A percentile compares a stretch with the other conserved stretches of the same genome.
Conservation (phyloP, 345 rosid genomes). For the Hirschfeldia incana region DNA sequence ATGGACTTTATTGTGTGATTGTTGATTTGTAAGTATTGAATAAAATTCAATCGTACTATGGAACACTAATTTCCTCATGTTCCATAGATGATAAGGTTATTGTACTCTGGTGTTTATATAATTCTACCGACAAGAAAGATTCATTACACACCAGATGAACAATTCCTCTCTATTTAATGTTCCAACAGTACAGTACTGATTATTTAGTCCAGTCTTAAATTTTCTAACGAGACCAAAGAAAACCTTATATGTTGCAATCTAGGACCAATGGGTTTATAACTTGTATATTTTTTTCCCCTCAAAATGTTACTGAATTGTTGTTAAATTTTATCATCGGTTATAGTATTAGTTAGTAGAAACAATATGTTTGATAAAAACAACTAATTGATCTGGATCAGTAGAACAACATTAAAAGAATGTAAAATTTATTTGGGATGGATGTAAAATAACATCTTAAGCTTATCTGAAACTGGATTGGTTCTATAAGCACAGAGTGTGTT, state of each 20-base stretch:
- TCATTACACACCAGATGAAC: not conserved
- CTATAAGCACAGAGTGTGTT: no score
- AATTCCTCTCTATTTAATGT: not conserved
- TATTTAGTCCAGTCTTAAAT: not conserved
- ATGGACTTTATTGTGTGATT: slow-evolving; percentile 27
- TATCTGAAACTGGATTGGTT: not conserved
- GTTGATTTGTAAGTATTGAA: slow-evolving; percentile 18
- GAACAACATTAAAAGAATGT: not conserved
- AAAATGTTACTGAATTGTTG: not conserved
- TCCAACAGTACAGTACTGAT: not conserved
- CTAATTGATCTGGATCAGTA: not conserved
- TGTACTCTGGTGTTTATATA: not conserved
- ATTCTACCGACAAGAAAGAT: not conserved
- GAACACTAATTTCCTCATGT: slow-evolving; percentile 17
- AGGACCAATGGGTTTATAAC: not conserved
- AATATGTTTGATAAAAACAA: not conserved
- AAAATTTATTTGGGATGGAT: not conserved
- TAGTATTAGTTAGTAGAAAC: not conserved
- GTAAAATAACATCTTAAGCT: not conserved
- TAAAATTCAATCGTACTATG: slow-evolving; percentile 22
- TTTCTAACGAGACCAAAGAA: not conserved
- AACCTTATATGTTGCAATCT: not conserved
- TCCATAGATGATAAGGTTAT: slow-evolving; percentile 15
- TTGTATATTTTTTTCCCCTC: not conserved
- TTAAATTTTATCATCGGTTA: not conserved